Evolutionary conservation across 2,329 filamentous ascomycete genomes (phyloP).

Genomic region (Alternaria ventricosa): DNA sequence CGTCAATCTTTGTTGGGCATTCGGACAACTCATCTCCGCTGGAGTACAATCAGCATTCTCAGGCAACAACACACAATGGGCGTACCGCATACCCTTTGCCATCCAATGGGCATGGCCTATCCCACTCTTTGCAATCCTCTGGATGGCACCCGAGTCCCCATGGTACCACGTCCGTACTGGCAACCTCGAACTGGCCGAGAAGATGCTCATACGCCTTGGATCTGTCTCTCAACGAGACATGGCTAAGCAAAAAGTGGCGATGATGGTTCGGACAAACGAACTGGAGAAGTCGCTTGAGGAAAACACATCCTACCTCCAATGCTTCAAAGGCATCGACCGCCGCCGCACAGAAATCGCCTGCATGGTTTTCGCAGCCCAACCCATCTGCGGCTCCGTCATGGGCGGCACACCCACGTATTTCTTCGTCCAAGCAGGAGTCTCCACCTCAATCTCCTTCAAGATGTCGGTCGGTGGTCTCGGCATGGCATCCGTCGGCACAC

Average conservation of each 20-base stretch:
- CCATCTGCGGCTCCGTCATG: constrained; percentile 31
- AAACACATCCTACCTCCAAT: constrained; percentile 77
- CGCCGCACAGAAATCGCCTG: constrained; percentile 75
- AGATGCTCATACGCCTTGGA: constrained; percentile 56
- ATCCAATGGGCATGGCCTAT: constrained; percentile 75
- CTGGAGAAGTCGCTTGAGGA: constrained; percentile 70
- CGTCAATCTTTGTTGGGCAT: constrained; percentile 39
- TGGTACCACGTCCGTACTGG: constrained; percentile 74
- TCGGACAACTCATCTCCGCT: constrained; percentile 71
- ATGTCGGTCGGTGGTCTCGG: constrained; percentile 60
- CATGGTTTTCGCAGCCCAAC: constrained; percentile 53
- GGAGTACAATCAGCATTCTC: constrained; percentile 71
- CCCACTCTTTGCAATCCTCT: constrained; percentile 9
- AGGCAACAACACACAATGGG: constrained; percentile 64
- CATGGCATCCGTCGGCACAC: constrained; percentile 66
- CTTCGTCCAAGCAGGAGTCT: constrained; percentile 52
- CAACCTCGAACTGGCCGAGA: constrained; percentile 64
- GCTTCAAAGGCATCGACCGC: constrained; percentile 71
- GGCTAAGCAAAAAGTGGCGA: constrained; percentile 62
- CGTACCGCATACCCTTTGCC: constrained; percentile 68
- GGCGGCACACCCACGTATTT: constrained; percentile 51
- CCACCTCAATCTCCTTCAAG: constrained; percentile 45
- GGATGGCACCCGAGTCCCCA: constrained; percentile 50
- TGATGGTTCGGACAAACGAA: constrained; percentile 87
- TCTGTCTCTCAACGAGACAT: constrained; percentile 1